A percentile compares a stretch with the other conserved stretches of the same genome.
Conservation (phyloP, 495 filamentous ascomycete species). For the Podospora fimiseda region DNA sequence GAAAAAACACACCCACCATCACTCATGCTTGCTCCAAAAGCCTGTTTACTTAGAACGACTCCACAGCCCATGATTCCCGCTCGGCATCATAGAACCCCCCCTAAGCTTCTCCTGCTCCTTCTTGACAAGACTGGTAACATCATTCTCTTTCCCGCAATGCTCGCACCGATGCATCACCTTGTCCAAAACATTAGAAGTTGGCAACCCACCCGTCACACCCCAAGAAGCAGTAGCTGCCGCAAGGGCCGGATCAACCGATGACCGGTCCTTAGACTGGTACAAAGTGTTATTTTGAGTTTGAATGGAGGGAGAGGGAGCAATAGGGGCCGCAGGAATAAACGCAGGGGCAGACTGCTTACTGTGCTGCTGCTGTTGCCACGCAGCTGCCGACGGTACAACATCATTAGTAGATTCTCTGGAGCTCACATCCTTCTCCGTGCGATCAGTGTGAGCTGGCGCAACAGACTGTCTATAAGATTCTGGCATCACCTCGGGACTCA, state of each 20-base stretch:
- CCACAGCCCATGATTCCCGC: too few relatives aligned
- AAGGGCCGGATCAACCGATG: conserved; percentile 10
- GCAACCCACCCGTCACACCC: conserved; percentile 10
- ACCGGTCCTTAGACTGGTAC: neutral
- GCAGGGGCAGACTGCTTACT: neutral
- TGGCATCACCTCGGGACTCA: conserved; percentile 21
- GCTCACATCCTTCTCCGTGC: neutral
- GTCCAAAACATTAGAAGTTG: neutral
- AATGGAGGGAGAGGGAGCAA: neutral
- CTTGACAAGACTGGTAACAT: too few relatives aligned
- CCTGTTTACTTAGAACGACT: too few relatives aligned
- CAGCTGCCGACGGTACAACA: neutral
- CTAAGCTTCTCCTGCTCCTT: too few relatives aligned
- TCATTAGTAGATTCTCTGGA: neutral
- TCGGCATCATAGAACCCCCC: too few relatives aligned
- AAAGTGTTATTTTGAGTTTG: neutral
- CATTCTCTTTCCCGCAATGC: conserved; percentile 31
- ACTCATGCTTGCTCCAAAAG: too few relatives aligned
- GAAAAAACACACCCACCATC: too few relatives aligned
- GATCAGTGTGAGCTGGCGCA: neutral
- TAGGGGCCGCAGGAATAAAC: neutral
- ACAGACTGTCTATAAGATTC: conserved; percentile 9
- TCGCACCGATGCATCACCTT: conserved; percentile 25
- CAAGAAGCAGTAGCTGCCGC: conserved; percentile 19
- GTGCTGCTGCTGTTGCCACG: neutral